Evolutionary conservation across 495 filamentous ascomycete genomes (phyloP).

Genomic region (Xylaria flabelliformis): DNA sequence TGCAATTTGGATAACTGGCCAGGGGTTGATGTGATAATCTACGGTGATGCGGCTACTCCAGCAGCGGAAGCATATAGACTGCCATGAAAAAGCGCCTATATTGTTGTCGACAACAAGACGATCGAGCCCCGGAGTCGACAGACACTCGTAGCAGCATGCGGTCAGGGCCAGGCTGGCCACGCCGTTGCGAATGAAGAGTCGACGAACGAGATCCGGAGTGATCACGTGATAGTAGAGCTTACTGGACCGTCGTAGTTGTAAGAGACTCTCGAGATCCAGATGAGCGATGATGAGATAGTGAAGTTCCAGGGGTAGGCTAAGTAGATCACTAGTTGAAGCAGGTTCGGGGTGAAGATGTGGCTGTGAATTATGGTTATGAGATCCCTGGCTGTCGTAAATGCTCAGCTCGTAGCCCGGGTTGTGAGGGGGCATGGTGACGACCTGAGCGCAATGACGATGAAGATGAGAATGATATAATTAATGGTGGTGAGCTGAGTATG

Average conservation of each 20-base stretch:
- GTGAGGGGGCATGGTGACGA: constrained; percentile 11
- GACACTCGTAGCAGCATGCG: constrained; percentile 37
- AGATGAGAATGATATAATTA: neutral
- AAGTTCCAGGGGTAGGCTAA: constrained; percentile 36
- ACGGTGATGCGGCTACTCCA: constrained; percentile 37
- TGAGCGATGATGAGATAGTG: constrained; percentile 39
- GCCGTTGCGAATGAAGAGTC: constrained; percentile 31
- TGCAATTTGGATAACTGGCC: constrained; percentile 38
- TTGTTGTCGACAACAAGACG: constrained; percentile 38
- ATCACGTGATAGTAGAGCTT: constrained; percentile 38
- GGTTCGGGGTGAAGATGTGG: neutral
- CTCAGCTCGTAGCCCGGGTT: constrained; percentile 17
- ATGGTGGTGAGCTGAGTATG: neutral
- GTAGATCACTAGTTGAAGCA: constrained; percentile 13
- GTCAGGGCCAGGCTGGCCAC: constrained; percentile 20
- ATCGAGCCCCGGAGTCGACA: constrained; percentile 40
- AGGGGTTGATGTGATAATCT: constrained; percentile 39
- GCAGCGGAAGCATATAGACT: constrained; percentile 42
- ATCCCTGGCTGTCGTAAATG: neutral
- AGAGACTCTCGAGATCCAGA: constrained; percentile 37
- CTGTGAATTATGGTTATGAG: neutral
- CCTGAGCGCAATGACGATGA: neutral
- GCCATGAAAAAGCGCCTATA: constrained; percentile 31
- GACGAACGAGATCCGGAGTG: constrained; percentile 34
- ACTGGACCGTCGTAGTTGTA: constrained; percentile 34